Conservation (phyloP, 306 rosid genomes). For the Prunus armeniaca region DNA sequence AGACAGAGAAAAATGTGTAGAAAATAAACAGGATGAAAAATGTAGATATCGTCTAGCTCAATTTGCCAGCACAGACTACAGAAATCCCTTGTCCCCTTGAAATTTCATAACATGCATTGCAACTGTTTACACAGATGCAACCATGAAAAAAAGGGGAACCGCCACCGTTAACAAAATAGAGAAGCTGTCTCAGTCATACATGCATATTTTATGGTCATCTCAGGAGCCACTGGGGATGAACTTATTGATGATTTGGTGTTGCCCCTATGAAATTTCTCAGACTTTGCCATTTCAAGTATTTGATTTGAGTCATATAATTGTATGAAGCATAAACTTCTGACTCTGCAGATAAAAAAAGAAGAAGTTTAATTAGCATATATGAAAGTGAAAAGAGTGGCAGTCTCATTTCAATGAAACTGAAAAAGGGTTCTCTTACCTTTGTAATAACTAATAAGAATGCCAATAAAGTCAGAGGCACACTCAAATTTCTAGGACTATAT, state of each 20-base stretch:
- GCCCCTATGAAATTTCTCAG: not conserved
- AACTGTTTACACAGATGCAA: conserved; percentile 44
- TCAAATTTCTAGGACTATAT: conserved; percentile 94
- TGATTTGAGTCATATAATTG: not conserved
- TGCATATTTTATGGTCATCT: not conserved
- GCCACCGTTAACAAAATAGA: conserved; percentile 41
- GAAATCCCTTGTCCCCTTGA: conserved; percentile 27
- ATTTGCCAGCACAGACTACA: conserved; percentile 25
- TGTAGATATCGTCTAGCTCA: conserved; percentile 33
- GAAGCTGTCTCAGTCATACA: conserved; percentile 7
- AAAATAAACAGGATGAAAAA: conserved; percentile 35
- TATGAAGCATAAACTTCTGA: conserved; percentile 7
- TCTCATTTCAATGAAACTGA: not conserved
- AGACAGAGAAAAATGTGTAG: conserved; percentile 12
- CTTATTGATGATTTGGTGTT: conserved; percentile 10
- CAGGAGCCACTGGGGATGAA: not conserved
- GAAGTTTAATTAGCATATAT: not conserved
- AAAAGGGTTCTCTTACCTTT: conserved; percentile 33
- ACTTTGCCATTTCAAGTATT: not conserved
- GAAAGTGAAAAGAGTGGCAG: not conserved
- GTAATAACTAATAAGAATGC: conserved; percentile 18
- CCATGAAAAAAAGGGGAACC: conserved; percentile 69
- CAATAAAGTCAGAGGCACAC: conserved; percentile 9
- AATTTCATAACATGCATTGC: conserved; percentile 65
- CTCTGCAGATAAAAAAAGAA: conserved; percentile 2